Evolutionary conservation across 2,329 filamentous ascomycete species (phyloP).

Genomic region (Colletotrichum sp.): DNA sequence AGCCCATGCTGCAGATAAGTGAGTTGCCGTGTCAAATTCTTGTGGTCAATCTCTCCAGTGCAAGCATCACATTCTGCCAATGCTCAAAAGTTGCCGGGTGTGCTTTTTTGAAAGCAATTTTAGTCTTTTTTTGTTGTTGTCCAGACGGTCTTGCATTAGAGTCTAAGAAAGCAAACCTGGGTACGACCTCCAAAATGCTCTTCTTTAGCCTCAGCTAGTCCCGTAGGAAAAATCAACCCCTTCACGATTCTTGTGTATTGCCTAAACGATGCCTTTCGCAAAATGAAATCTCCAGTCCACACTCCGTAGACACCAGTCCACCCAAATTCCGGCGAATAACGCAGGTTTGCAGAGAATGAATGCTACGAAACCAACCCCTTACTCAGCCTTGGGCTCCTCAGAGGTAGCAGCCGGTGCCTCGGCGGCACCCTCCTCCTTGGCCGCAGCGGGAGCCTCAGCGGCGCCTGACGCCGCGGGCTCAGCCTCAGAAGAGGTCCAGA

Average conservation of each 20-base stretch:
- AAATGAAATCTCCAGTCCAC: conserved; percentile 62
- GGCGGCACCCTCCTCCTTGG: conserved; percentile 19
- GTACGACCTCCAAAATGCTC: conserved; percentile 53
- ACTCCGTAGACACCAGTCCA: conserved; percentile 69
- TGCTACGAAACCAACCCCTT: conserved; percentile 33
- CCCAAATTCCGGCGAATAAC: conserved; percentile 49
- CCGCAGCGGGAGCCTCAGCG: conserved; percentile 61
- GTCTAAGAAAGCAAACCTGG: conserved; percentile 58
- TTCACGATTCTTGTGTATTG: conserved; percentile 44
- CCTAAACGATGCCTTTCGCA: conserved; percentile 54
- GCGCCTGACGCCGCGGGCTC: conserved; percentile 71
- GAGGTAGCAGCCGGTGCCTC: conserved; percentile 42
- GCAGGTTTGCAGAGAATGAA: conserved; percentile 34
- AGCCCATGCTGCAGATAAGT: neutral
- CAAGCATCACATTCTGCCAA: conserved; percentile 17
- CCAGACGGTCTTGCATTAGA: conserved; percentile 62
- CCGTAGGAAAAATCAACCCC: conserved; percentile 41
- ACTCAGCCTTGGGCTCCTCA: conserved; percentile 75
- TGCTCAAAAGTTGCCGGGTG: neutral
- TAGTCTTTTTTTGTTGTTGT: conserved; percentile 59
- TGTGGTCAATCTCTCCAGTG: neutral
- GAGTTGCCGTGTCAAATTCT: neutral
- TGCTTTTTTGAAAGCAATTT: conserved; percentile 45
- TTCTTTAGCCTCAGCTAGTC: conserved; percentile 45
- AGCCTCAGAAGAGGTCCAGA: conserved; percentile 99